Evolutionary conservation across 2,329 filamentous ascomycete genomes (phyloP), one percentile per base, ranked within the genome.

Genomic region (Sporothrix protearum): DNA sequence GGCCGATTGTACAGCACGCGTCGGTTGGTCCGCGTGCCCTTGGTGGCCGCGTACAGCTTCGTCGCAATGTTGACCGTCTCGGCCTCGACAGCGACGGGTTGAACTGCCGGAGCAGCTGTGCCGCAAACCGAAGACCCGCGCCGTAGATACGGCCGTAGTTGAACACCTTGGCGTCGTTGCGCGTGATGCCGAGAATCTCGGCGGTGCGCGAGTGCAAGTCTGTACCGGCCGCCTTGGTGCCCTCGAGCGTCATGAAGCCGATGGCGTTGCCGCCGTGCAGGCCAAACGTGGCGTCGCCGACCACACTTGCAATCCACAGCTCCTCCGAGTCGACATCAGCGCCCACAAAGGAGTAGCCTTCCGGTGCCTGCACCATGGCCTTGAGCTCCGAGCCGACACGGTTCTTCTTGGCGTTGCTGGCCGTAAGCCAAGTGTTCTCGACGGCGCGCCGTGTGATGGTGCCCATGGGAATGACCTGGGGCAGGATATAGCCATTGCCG

Each of bases 71-170:
- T 84, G 28, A 87, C 83, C 0, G 96, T 97, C 80, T 97, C 86
- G 39, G 86, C 83, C 76, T 98, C 96, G 0, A 91, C 45, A 99
- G 83, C 25, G 82, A 85, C 1, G 95, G 94, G 77, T 98, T 97
- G 83, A 99, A 99, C 78, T 98, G 96, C 8, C 94, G 89, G 1
- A 99, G 86, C 1, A 99, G 84, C 10, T 93, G 96, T 2, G 92
- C 90, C 0, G 96, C 96, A 78, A 99, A 99, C 76, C 94, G 97
- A 68, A 98, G 83, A 0, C 96, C 96, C 4, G 96, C 96, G n/a
- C 96, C 96, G 78, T 99, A 99, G 66, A 99, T 99, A 53, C 96
- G 92, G 8, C 96, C 96, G 77, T 99, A 99, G 80, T 99, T 99
- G 85, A 99, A 99, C 0, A 99, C 89, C 79, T 99, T 99, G 72